These are phyloP conservation scores for Amniculicola lignicola DNA, from an alignment of 495 filamentous ascomycete genomes.

Conservation along the genomic window DNA sequence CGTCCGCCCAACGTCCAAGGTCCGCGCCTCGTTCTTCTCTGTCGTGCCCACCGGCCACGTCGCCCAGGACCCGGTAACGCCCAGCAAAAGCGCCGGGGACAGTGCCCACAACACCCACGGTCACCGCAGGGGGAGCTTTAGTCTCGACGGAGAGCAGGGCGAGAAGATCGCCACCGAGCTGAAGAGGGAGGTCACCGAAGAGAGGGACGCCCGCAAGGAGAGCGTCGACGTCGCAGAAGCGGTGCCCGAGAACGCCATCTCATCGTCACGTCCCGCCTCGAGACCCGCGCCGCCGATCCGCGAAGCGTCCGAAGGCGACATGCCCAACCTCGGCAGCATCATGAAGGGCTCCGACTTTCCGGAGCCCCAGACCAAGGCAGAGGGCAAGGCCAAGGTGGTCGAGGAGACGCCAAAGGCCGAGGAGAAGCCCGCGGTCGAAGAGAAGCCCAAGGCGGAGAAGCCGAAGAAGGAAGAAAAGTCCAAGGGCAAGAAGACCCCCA, in stretches of 20 bases:
- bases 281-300: conserved; percentile 23
- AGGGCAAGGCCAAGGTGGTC: conserved; percentile 2
- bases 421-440: not conserved
- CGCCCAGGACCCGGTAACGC: conserved; percentile 13
- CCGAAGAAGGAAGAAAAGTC: no score
- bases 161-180: conserved; percentile 27
- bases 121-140: conserved; percentile 37
- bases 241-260: conserved; percentile 37
- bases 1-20: conserved; percentile 64
- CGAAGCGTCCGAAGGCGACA: conserved; percentile 9
- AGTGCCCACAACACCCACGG: conserved; percentile 31
- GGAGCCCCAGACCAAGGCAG: conserved; percentile 13
- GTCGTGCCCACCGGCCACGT: conserved; percentile 60
- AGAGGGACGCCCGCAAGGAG: conserved; percentile 36
- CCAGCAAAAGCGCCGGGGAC: conserved; percentile 24
- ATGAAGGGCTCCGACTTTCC: conserved; percentile 36
- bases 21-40: conserved; percentile 79
- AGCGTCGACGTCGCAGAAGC: conserved; percentile 31
- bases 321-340: conserved; percentile 34
- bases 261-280: conserved; percentile 22
- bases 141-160: conserved; percentile 26
- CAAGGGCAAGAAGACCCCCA: no score
- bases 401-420: not conserved
- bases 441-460: no score
- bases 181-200: conserved; percentile 36